Evolutionary conservation across 2,329 filamentous ascomycete genomes (phyloP).

Genomic region (Hypoxylon sp.): DNA sequence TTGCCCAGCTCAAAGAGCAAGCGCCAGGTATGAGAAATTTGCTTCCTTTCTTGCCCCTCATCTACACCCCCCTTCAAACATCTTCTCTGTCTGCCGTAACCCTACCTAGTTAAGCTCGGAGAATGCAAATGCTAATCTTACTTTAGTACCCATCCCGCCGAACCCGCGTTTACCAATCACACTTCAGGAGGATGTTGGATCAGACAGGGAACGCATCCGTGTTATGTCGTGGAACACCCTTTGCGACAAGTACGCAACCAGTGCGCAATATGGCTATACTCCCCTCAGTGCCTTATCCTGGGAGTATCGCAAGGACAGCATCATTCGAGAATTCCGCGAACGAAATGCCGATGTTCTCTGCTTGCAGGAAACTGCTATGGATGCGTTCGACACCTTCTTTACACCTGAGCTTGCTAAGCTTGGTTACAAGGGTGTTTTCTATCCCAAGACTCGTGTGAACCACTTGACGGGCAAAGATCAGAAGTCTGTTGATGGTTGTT

Average conservation of each 20-base stretch:
- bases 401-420: constrained; percentile 86
- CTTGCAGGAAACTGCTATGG: constrained; percentile 92
- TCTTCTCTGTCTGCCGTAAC: neutral
- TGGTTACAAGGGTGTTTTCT: constrained; percentile 95
- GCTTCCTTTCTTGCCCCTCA: neutral
- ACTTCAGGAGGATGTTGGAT: constrained; percentile 76
- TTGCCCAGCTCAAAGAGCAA: constrained; percentile 85
- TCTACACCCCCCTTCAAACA: neutral
- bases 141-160: constrained; percentile 81
- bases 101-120: neutral
- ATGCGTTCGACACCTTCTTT: constrained; percentile 93
- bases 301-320: constrained; percentile 87
- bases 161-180: constrained; percentile 82
- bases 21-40: constrained; percentile 78
- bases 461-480: constrained; percentile 94
- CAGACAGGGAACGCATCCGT: constrained; percentile 78
- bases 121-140: constrained; percentile 45
- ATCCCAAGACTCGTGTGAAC: constrained; percentile 88
- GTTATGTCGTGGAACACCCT: constrained; percentile 96
- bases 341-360: constrained; percentile 91
- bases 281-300: constrained; percentile 85
- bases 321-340: constrained; percentile 84
- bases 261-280: constrained; percentile 89
- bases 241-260: constrained; percentile 92
- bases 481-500: constrained; percentile 93